Percentiles rank a stretch among this genome's conserved stretches.
phyloP scores from a whole-genome alignment of 2,329 filamentous ascomycete species.

The Didymella pomorum region DNA sequence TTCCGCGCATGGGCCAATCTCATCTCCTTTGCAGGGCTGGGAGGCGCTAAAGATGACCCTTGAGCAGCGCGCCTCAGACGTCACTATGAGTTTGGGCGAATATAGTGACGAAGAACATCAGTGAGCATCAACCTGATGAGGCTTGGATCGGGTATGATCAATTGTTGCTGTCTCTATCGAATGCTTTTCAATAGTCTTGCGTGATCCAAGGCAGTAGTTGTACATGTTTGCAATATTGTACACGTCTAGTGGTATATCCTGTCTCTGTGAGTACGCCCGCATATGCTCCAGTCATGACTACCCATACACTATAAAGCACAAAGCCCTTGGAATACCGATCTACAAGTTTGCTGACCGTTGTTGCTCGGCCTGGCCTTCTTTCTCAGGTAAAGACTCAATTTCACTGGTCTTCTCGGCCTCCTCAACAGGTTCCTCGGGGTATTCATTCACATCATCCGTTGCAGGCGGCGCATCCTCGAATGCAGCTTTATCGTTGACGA shows the following conservation, averaged over 20 bases:
- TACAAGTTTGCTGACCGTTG: background rate
- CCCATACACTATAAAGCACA: background rate
- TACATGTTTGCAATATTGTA: background rate
- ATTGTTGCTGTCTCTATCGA: background rate
- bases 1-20: slow-evolving; percentile 14
- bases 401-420: slow-evolving; percentile 1
- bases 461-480: slow-evolving; percentile 7
- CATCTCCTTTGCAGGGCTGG: too few species aligned
- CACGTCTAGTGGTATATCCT: background rate
- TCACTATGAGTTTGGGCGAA: background rate
- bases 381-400: slow-evolving; percentile 1
- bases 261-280: background rate
- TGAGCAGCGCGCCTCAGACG: slow-evolving; percentile 14
- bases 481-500: slow-evolving; percentile 27
- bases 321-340: too few species aligned
- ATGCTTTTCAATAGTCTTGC: too few species aligned
- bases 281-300: background rate
- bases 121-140: too few species aligned
- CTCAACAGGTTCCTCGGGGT: slow-evolving; percentile 29
- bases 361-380: slow-evolving; percentile 1
- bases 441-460: slow-evolving; percentile 27
- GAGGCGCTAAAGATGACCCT: background rate
- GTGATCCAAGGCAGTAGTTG: too few species aligned
- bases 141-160: too few species aligned
- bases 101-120: too few species aligned